These are phyloP conservation scores for Prosopis cineraria DNA, from an alignment of 306 rosid species.

Conservation along the genomic window DNA sequence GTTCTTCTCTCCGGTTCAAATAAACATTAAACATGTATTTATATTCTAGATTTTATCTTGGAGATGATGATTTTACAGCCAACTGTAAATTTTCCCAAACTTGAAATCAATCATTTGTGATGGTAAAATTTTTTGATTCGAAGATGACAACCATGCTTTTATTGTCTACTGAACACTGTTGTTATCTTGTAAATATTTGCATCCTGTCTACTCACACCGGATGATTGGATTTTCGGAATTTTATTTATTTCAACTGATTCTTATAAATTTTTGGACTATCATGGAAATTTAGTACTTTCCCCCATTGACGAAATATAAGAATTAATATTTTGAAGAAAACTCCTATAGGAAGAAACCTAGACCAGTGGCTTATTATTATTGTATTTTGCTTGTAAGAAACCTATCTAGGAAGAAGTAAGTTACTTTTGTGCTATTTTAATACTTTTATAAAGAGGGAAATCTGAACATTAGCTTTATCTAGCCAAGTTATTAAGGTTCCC, in stretches of 20 bases:
- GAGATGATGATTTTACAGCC: background rate
- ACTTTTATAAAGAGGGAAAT: too few species aligned
- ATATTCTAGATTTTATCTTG: background rate
- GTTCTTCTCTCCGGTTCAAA: constrained; percentile 17
- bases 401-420: too few species aligned
- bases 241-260: background rate
- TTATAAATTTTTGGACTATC: background rate
- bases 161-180: background rate
- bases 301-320: too few species aligned
- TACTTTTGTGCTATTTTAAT: too few species aligned
- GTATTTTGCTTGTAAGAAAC: too few species aligned
- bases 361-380: too few species aligned
- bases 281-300: constrained; percentile 12
- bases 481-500: too few species aligned
- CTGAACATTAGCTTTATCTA: too few species aligned
- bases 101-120: background rate
- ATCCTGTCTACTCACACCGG: too few species aligned
- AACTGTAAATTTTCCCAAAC: background rate
- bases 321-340: too few species aligned
- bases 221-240: background rate
- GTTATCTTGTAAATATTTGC: too few species aligned
- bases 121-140: background rate
- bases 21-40: background rate
- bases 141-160: background rate
- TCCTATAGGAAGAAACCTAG: too few species aligned